Percentiles rank a stretch among this genome's conserved stretches.
Conservation (phyloP, 208 protist genomes). For the Trypanosoma rangeli region DNA sequence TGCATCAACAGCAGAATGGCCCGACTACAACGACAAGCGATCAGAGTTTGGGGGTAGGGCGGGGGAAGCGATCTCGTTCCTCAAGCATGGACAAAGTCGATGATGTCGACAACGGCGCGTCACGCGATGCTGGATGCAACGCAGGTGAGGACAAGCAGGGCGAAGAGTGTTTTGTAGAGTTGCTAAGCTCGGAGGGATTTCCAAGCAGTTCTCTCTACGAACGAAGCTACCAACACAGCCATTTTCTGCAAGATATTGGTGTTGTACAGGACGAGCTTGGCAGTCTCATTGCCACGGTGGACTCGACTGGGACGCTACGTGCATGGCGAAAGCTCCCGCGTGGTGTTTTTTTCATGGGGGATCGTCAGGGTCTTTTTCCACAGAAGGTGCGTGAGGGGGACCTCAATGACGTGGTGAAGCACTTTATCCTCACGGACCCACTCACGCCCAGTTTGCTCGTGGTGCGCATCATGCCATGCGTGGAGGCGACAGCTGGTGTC, state of each 20-base stretch:
- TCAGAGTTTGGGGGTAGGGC: background rate
- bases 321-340: conserved; percentile 75
- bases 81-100: background rate
- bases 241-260: conserved; percentile 43
- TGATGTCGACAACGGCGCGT: background rate
- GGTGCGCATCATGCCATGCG: conserved; percentile 10
- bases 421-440: conserved; percentile 19
- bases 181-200: conserved; percentile 32
- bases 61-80: conserved; percentile 16
- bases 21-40: background rate
- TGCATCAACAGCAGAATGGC: background rate
- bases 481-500: conserved; percentile 1
- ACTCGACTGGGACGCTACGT: conserved; percentile 47
- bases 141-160: background rate
- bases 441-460: conserved; percentile 15
- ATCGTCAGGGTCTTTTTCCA: conserved; percentile 48
- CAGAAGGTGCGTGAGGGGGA: background rate
- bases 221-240: conserved; percentile 52
- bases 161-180: background rate
- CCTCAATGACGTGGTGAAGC: background rate
- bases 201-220: conserved; percentile 55
- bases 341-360: conserved; percentile 62
- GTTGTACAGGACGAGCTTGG: conserved; percentile 52
- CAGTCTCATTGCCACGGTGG: conserved; percentile 50
- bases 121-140: background rate